These are phyloP conservation scores for Persicaria tinctoria DNA, from an alignment of 148 eudicot species.

Conservation along the genomic window DNA sequence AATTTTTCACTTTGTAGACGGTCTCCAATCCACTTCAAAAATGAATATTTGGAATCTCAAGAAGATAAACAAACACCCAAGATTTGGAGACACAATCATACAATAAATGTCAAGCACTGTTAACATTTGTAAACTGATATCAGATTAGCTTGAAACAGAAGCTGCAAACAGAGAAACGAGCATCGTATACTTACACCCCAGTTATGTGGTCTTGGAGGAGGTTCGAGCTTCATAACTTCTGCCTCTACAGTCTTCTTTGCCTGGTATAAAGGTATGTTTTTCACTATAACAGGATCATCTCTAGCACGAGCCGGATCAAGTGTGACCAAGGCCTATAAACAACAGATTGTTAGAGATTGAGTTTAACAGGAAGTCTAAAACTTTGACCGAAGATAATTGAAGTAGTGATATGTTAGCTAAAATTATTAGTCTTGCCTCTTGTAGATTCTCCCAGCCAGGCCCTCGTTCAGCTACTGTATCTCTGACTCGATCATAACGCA, in stretches of 20 bases:
- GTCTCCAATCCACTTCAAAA: background rate
- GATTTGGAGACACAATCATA: no score
- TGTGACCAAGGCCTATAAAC: constrained; percentile 57
- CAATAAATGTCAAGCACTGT: background rate
- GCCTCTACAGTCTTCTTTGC: constrained; percentile 66
- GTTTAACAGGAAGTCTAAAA: background rate
- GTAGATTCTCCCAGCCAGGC: constrained; percentile 93
- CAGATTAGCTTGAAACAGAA: background rate
- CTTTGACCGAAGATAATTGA: background rate
- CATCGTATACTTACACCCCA: constrained; percentile 65
- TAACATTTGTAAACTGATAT: background rate
- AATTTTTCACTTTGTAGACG: background rate
- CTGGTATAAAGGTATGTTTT: constrained; percentile 66
- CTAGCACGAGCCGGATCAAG: constrained; percentile 83
- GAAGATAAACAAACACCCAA: background rate
- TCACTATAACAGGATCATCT: constrained; percentile 73
- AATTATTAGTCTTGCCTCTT: constrained; percentile 42
- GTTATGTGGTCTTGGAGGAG: constrained; percentile 76
- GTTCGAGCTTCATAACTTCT: constrained; percentile 78
- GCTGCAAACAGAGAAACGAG: background rate
- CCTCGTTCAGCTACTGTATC: constrained; percentile 64
- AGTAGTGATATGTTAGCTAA: background rate
- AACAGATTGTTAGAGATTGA: background rate
- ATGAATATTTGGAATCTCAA: background rate
- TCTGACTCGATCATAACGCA: constrained; percentile 82